Percentiles rank a stretch among this genome's conserved stretches.
phyloP scores from a whole-genome alignment of 768 basidiomycete species.

The Naematelia aurantialba region DNA sequence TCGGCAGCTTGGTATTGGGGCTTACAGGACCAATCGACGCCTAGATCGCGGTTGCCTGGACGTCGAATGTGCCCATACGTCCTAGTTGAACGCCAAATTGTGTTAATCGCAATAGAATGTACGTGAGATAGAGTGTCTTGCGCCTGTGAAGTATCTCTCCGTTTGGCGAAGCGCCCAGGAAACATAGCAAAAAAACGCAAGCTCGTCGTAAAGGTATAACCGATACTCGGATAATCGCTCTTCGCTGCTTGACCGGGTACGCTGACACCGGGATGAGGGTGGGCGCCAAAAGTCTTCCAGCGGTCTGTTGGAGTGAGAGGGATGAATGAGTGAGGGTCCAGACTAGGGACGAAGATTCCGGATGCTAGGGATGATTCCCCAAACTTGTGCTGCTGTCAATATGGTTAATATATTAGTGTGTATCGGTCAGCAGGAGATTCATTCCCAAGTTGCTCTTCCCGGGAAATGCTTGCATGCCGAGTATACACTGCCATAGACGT shows the following conservation, averaged over 20 bases:
- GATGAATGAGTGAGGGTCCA: background rate
- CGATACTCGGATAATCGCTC: slow-evolving; percentile 14
- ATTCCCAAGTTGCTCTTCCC: background rate
- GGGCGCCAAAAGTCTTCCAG: slow-evolving; percentile 28
- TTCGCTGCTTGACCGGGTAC: slow-evolving; percentile 23
- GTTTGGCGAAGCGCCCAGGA: slow-evolving; percentile 19
- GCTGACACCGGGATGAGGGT: slow-evolving; percentile 33
- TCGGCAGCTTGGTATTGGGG: background rate
- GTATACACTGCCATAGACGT: background rate
- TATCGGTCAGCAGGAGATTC: background rate
- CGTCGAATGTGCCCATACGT: background rate
- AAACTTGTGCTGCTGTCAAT: no score
- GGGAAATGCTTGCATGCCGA: background rate
- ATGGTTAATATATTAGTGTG: no score
- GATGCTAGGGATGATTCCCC: no score
- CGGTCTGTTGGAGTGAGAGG: slow-evolving; percentile 9
- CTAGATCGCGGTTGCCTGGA: slow-evolving; percentile 5
- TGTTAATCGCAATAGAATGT: no score
- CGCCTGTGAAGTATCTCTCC: slow-evolving; percentile 49
- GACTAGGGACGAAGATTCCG: no score
- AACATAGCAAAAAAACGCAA: slow-evolving; percentile 48
- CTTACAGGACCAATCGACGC: background rate
- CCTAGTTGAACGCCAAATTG: background rate
- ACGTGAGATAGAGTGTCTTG: slow-evolving; percentile 35
- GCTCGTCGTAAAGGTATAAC: slow-evolving; percentile 9